Base-by-base conservation (phyloP, 2,329 filamentous ascomycete species). In the Hypoxylon sp. region DNA sequence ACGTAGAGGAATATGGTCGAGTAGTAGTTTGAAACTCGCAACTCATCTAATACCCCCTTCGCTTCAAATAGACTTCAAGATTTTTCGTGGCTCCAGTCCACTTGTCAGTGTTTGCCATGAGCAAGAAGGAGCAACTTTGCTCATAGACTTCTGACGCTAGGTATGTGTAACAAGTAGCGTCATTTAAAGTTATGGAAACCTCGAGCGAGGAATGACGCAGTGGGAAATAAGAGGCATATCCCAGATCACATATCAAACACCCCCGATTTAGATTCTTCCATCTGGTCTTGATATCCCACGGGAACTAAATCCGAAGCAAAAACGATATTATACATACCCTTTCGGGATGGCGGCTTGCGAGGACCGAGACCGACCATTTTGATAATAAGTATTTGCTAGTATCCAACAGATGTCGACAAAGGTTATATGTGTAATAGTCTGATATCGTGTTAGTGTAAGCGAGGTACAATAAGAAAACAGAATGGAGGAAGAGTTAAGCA, bases 291-390 rank as follows among this genome's bases (percentile, higher is more conserved):
- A 25, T 54, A 47, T 55, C 19, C 16, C 45, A 50, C 4, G 23
- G 25, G 46, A 47, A 51, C 30, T 46, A 61, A 65, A 43, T 41
- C 34, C 46, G 63, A 52, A 55, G 34, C 43, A 50, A 50, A 65
- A 63, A 67, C 63, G 58, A 63, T 67, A 68, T 39, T 45, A 62
- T 74, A 86, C 88, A 79, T 87, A 91, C 91, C 91, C 87, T 91
- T 93, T 72, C 83, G 80, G 73, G 81, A 82, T 73, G 82, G 82
- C 70, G 81, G 82, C 76, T 79, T 81, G 76, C 82, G 81, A 73
- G 82, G 82, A 78, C 83, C 83, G 68, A 84, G 78, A 70, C 82
- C 82, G 73, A 84, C 83, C 83, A 85, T 85, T 75, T 78, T 83
- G 78, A 69, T 25, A 34, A 32, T 65, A 58, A 39, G 58, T 48